A percentile compares a stretch with the other conserved stretches of the same genome.
phyloP scores from a whole-genome alignment of 208 protist genomes.

The Novymonas esmeraldas region DNA sequence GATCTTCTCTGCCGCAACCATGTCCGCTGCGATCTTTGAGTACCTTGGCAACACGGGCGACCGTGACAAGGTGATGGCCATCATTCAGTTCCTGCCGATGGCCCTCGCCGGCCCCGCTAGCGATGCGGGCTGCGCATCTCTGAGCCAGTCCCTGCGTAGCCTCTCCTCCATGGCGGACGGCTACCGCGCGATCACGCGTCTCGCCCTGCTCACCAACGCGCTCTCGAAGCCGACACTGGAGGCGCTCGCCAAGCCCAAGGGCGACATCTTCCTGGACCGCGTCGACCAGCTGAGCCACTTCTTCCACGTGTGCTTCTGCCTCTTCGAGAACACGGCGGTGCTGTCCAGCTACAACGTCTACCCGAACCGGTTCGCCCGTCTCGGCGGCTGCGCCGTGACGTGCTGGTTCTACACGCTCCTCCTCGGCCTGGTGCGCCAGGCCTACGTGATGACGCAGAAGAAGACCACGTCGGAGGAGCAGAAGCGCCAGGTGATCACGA shows the following conservation, averaged over 20 bases:
- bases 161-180: constrained; percentile 81
- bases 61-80: constrained; percentile 91
- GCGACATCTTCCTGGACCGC: constrained; percentile 57
- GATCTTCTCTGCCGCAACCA: constrained; percentile 10
- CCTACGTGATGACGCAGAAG: constrained; percentile 74
- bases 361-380: constrained; percentile 43
- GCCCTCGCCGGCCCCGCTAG: constrained; percentile 60
- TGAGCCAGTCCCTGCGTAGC: constrained; percentile 69
- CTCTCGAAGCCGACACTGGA: constrained; percentile 64
- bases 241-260: constrained; percentile 57
- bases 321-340: constrained; percentile 86
- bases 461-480: constrained; percentile 72
- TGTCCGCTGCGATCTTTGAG: constrained; percentile 51
- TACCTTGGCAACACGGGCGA: constrained; percentile 79
- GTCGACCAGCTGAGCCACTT: constrained; percentile 74
- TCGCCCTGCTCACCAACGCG: constrained; percentile 76
- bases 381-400: constrained; percentile 75
- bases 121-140: constrained; percentile 50
- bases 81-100: constrained; percentile 87
- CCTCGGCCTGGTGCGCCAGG: constrained; percentile 65
- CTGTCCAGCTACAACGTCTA: constrained; percentile 72
- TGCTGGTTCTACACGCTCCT: constrained; percentile 90
- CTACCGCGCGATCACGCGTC: constrained; percentile 89
- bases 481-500: constrained; percentile 69
- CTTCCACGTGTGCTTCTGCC: constrained; percentile 84